Conservation (phyloP, 2,329 filamentous ascomycete species). For the Aspergillus sp. region DNA sequence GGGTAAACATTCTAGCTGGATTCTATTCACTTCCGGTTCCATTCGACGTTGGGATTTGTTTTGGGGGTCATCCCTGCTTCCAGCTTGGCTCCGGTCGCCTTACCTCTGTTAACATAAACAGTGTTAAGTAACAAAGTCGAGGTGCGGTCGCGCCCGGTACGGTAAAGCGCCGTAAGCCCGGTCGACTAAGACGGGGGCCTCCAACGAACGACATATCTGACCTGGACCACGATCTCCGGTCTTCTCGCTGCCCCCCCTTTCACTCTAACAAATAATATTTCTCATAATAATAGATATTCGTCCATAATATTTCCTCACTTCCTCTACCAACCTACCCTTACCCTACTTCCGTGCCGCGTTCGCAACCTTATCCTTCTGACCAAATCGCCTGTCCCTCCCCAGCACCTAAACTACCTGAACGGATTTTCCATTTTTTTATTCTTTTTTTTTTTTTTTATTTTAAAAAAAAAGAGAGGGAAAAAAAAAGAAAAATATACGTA, state of each 20-base stretch:
- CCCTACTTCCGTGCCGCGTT: not conserved
- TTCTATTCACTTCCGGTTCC: not conserved
- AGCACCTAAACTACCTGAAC: not conserved
- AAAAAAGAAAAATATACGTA: constrained; percentile 9
- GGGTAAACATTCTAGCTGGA: not conserved
- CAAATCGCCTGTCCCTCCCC: not conserved
- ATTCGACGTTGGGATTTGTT: no score
- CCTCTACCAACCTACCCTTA: not conserved
- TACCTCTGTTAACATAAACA: no score
- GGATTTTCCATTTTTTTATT: not conserved
- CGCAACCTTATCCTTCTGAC: not conserved
- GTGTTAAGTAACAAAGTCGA: no score
- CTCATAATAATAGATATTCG: not conserved
- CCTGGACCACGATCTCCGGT: constrained; percentile 13
- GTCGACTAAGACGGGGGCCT: not conserved
- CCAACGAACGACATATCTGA: constrained; percentile 15
- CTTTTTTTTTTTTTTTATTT: not conserved
- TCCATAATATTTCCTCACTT: not conserved
- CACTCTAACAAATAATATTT: not conserved
- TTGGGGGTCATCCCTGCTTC: no score
- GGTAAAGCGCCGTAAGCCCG: not conserved
- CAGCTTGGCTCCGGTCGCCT: no score
- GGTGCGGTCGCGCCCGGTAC: not conserved
- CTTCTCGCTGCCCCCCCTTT: constrained; percentile 3
- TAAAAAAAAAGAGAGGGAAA: constrained; percentile 4